Evolutionary conservation across 495 filamentous ascomycete genomes (phyloP).

Genomic region (Patellaria atrata): DNA sequence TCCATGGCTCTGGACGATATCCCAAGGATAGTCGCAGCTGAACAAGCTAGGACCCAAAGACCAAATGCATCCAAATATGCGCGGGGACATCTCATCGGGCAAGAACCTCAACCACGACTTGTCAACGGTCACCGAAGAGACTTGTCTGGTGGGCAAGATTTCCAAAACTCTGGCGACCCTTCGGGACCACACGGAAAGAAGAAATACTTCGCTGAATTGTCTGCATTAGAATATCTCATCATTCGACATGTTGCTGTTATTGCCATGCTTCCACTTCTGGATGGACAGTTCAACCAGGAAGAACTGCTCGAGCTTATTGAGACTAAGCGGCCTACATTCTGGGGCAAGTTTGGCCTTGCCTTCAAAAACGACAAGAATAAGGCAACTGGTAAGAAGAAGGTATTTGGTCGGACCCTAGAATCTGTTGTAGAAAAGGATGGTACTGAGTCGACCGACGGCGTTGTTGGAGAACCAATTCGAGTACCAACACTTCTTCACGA

Average conservation of each 20-base stretch:
- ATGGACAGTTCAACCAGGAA: slow-evolving; percentile 76
- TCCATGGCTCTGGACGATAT: slow-evolving; percentile 92
- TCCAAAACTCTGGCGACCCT: slow-evolving; percentile 32
- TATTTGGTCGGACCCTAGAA: slow-evolving; percentile 80
- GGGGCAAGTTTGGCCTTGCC: slow-evolving; percentile 93
- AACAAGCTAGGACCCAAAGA: slow-evolving; percentile 85
- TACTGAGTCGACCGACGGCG: slow-evolving; percentile 87
- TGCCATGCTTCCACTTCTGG: slow-evolving; percentile 86
- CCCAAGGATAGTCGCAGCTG: slow-evolving; percentile 87
- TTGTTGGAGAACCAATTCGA: slow-evolving; percentile 77
- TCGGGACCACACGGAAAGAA: slow-evolving; percentile 44
- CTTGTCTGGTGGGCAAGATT: slow-evolving; percentile 49
- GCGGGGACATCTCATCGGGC: slow-evolving; percentile 56
- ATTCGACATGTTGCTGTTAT: slow-evolving; percentile 89
- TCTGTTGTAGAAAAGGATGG: slow-evolving; percentile 82
- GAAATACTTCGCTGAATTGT: slow-evolving; percentile 90
- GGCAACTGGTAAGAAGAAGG: slow-evolving; percentile 35
- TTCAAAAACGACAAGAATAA: slow-evolving; percentile 72
- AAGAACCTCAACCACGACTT: slow-evolving; percentile 52
- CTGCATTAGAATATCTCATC: slow-evolving; percentile 93
- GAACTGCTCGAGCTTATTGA: slow-evolving; percentile 93
- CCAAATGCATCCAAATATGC: slow-evolving; percentile 69
- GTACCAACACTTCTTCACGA: slow-evolving; percentile 87
- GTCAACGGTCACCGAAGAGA: slow-evolving; percentile 66
- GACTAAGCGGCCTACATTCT: slow-evolving; percentile 83